Conservation (phyloP, 495 filamentous ascomycete species). For the Penicillium subrubescens region DNA sequence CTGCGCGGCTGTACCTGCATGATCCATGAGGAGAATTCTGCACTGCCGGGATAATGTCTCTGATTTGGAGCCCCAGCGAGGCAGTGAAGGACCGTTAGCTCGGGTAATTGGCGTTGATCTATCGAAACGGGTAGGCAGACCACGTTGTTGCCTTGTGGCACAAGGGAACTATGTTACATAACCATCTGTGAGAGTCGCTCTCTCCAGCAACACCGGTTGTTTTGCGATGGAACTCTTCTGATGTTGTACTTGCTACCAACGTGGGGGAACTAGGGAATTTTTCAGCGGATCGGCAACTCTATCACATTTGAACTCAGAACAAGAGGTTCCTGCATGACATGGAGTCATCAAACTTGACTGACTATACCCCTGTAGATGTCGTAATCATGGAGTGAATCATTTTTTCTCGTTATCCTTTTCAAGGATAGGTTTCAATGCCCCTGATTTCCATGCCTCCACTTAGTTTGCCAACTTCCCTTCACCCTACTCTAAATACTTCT, state of each 20-base stretch:
- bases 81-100: constrained; percentile 4
- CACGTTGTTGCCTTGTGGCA: background rate
- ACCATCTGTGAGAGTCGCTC: background rate
- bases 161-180: background rate
- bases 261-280: constrained; percentile 21
- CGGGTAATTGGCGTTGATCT: background rate
- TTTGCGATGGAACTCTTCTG: background rate
- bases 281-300: constrained; percentile 31
- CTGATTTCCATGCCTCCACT: background rate
- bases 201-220: background rate
- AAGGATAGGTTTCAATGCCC: background rate
- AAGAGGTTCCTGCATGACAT: constrained; percentile 32
- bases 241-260: constrained; percentile 23
- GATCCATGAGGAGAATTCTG: background rate
- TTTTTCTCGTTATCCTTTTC: background rate
- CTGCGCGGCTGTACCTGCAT: background rate
- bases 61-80: constrained; percentile 12
- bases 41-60: constrained; percentile 5
- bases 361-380: background rate
- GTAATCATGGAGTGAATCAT: background rate
- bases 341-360: background rate
- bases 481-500: background rate
- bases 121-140: background rate
- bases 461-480: background rate
- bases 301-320: constrained; percentile 13